Percentiles rank a stretch among this genome's conserved stretches.
Evolutionary conservation across 2,329 filamentous ascomycete species (phyloP).

Genomic region (Cytospora schulzeri): DNA sequence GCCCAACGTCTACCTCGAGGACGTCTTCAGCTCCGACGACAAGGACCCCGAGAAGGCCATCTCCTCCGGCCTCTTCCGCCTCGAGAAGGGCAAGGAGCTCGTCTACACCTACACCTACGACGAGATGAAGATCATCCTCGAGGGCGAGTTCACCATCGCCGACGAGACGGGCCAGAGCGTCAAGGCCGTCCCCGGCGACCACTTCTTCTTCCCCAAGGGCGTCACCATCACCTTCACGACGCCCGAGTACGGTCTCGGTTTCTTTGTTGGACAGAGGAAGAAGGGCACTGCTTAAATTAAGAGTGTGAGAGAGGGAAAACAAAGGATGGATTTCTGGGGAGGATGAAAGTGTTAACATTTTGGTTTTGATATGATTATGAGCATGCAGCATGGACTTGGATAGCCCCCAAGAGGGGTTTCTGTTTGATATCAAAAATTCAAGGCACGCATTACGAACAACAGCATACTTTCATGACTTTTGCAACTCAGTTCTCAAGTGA

Average conservation of each 20-base stretch:
- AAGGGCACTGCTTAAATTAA: constrained; percentile 35
- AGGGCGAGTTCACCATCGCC: constrained; percentile 66
- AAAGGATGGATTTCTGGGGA: neutral
- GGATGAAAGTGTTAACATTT: neutral
- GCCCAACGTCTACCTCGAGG: constrained; percentile 68
- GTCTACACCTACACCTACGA: constrained; percentile 68
- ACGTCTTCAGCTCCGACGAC: constrained; percentile 59
- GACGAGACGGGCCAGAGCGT: constrained; percentile 64
- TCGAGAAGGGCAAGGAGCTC: constrained; percentile 68
- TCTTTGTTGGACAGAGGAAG: constrained; percentile 52
- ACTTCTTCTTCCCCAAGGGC: constrained; percentile 70
- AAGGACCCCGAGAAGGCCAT: constrained; percentile 61
- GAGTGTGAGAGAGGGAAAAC: no score
- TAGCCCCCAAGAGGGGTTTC: neutral
- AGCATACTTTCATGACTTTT: no score
- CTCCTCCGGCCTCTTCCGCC: constrained; percentile 65
- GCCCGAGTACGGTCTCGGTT: constrained; percentile 61
- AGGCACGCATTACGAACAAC: neutral
- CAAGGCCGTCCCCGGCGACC: constrained; percentile 62
- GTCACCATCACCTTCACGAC: constrained; percentile 67
- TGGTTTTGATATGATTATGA: neutral
- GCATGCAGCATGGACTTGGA: neutral
- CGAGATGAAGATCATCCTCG: constrained; percentile 74
- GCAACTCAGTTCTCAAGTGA: no score
- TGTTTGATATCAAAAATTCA: neutral